These are phyloP conservation scores for Coemansia sp. DNA, from an alignment of 192 early-diverging fungal species.

Conservation along the genomic window DNA sequence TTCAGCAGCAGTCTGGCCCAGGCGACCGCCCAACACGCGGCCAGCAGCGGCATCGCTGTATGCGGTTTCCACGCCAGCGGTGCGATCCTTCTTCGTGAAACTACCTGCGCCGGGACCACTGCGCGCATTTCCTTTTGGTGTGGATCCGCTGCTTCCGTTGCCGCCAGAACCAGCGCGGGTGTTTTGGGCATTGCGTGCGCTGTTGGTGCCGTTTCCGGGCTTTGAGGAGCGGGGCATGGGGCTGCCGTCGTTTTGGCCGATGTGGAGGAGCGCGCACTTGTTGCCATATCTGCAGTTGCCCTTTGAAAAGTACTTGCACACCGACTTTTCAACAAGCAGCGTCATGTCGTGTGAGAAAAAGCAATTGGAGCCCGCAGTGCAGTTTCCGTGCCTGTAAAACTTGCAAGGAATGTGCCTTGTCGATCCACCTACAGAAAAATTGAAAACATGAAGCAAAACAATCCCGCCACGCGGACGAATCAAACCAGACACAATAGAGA, in stretches of 20 bases:
- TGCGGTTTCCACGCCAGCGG: conserved; percentile 4
- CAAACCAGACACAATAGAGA: conserved; percentile 9
- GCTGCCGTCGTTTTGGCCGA: conserved; percentile 11
- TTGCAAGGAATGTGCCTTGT: conserved; percentile 73
- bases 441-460: conserved; percentile 7
- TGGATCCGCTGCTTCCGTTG: not conserved
- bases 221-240: not conserved
- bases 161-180: conserved; percentile 2
- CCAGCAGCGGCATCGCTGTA: conserved; percentile 30
- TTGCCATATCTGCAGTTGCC: conserved; percentile 80
- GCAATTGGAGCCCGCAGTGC: conserved; percentile 73
- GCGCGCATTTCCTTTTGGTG: conserved; percentile 3
- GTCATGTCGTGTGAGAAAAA: conserved; percentile 72
- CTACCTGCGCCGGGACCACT: conserved; percentile 9
- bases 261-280: conserved; percentile 65
- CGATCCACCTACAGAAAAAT: conserved; percentile 42
- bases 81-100: conserved; percentile 19
- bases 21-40: not conserved
- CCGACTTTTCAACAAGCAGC: conserved; percentile 59
- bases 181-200: conserved; percentile 9
- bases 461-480: not conserved
- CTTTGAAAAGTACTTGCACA: conserved; percentile 77
- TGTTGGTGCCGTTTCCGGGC: conserved; percentile 2
- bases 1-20: conserved; percentile 1
- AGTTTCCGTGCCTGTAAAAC: conserved; percentile 74